phyloP scores from a whole-genome alignment of 441 rosid genomes.

The Eruca vesicaria region DNA sequence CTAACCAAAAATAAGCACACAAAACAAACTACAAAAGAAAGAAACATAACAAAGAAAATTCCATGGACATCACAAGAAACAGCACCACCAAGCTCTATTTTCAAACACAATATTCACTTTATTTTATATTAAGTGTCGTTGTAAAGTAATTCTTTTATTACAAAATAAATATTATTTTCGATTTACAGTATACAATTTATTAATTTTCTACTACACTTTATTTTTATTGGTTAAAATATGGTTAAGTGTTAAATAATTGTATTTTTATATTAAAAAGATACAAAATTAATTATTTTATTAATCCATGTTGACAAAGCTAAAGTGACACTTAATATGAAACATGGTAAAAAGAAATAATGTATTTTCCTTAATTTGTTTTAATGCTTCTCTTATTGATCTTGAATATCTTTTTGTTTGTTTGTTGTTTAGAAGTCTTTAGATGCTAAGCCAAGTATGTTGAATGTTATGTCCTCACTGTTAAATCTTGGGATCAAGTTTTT shows the following conservation, averaged over 20 bases:
- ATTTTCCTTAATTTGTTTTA: background rate
- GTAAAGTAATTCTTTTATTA: no score
- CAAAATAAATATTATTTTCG: no score
- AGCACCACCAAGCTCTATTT: slow-evolving; percentile 34
- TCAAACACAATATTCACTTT: no score
- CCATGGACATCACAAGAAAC: slow-evolving; percentile 59
- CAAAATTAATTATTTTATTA: no score
- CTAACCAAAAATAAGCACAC: slow-evolving; percentile 6
- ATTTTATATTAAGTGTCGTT: no score
- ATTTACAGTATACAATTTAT: no score
- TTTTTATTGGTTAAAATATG: no score
- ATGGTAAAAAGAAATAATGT: slow-evolving; percentile 36
- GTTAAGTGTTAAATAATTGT: no score
- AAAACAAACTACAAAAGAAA: background rate
- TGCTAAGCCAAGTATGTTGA: slow-evolving; percentile 38
- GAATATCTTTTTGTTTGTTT: slow-evolving; percentile 12
- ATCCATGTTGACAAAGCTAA: no score
- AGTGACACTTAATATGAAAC: no score
- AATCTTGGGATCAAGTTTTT: background rate
- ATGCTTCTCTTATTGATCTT: slow-evolving; percentile 14
- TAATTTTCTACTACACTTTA: no score
- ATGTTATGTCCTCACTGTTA: background rate
- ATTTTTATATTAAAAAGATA: no score
- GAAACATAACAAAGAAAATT: background rate
- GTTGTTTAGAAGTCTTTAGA: slow-evolving; percentile 33